These are phyloP conservation scores for Obelidium mucronatum DNA, from an alignment of 192 early-diverging fungal species.

Conservation along the genomic window DNA sequence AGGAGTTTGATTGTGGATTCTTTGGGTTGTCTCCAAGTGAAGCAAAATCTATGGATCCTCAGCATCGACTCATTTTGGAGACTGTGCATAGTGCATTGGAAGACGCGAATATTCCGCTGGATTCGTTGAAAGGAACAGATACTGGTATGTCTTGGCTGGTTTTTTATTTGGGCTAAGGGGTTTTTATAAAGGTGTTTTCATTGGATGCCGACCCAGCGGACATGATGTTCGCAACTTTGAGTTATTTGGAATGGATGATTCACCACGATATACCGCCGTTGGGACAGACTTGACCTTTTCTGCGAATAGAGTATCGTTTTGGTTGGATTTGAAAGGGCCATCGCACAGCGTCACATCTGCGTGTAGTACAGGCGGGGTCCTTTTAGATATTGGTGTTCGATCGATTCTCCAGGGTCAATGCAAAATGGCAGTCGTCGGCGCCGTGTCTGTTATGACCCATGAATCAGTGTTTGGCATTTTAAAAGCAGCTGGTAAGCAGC, in stretches of 20 bases:
- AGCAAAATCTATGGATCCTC: slow-evolving; percentile 25
- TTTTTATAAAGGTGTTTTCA: background rate
- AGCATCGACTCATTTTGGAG: slow-evolving; percentile 10
- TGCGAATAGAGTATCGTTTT: background rate
- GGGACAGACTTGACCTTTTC: background rate
- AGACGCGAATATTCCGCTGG: background rate
- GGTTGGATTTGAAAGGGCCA: background rate
- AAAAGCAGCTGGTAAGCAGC: background rate
- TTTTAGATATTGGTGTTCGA: background rate
- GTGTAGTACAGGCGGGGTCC: background rate
- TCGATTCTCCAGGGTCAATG: background rate
- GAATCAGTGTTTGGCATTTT: background rate
- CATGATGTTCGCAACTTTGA: background rate
- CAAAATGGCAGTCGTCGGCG: background rate
- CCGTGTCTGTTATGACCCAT: background rate
- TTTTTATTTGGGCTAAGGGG: background rate
- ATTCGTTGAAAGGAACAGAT: background rate
- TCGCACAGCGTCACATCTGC: background rate
- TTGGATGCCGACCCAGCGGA: background rate
- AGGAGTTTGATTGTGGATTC: slow-evolving; percentile 9
- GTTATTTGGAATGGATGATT: background rate
- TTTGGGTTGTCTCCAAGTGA: slow-evolving; percentile 18
- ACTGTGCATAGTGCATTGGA: slow-evolving; percentile 20
- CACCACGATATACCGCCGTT: background rate
- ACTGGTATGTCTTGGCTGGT: background rate